These are phyloP conservation scores for Suillus placidus DNA, from an alignment of 768 basidiomycete genomes.

Conservation along the genomic window DNA sequence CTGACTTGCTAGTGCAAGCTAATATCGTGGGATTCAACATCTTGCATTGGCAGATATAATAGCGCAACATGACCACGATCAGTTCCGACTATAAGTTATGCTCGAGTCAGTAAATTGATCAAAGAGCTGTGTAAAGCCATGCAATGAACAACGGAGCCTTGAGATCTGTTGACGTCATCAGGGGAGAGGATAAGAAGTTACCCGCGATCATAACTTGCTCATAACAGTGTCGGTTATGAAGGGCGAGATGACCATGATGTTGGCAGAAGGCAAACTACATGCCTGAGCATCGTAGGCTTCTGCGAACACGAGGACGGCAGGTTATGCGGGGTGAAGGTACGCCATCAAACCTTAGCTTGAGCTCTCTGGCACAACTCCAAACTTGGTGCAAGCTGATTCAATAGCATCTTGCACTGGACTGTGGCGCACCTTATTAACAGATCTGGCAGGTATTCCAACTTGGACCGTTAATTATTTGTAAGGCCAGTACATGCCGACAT, in stretches of 20 bases:
- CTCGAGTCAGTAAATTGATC: neutral
- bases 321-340: neutral
- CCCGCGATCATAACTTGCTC: neutral
- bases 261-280: neutral
- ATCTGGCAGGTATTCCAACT: neutral
- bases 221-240: neutral
- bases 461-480: neutral
- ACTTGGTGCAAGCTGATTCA: neutral
- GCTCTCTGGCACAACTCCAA: neutral
- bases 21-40: neutral
- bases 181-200: neutral
- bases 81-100: neutral
- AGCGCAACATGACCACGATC: neutral
- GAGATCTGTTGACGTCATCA: neutral
- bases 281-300: neutral
- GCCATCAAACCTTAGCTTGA: conserved; percentile 2
- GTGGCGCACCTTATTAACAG: neutral
- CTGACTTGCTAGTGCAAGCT: neutral
- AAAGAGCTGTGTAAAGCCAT: neutral
- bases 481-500: neutral
- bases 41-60: neutral
- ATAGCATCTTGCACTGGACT: neutral
- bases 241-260: neutral
- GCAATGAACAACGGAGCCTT: neutral
- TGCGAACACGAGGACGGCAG: neutral